Evolutionary conservation across 768 basidiomycete species (phyloP).

Genomic region (Termitomyces heimii): DNA sequence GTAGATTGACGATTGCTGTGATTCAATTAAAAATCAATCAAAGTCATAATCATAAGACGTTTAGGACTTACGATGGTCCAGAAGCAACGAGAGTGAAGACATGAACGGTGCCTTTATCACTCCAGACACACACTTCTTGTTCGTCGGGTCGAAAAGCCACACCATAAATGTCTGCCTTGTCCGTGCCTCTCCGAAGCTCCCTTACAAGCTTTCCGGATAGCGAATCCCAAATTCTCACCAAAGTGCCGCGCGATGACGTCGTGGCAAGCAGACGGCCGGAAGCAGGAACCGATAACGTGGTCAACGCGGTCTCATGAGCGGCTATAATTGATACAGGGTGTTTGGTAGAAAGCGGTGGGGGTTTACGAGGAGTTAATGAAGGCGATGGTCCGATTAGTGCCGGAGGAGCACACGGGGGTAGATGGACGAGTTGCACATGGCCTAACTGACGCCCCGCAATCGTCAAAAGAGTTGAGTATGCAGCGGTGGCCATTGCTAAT

Average conservation of each 20-base stretch:
- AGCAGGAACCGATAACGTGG: slow-evolving; percentile 69
- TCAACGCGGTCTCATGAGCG: slow-evolving; percentile 77
- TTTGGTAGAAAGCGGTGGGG: slow-evolving; percentile 51
- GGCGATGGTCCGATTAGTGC: slow-evolving; percentile 50
- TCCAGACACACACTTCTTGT: slow-evolving; percentile 84
- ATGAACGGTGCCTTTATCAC: slow-evolving; percentile 93
- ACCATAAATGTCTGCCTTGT: slow-evolving; percentile 89
- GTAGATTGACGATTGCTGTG: slow-evolving; percentile 79
- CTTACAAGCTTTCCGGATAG: slow-evolving; percentile 64
- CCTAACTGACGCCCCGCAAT: slow-evolving; percentile 84
- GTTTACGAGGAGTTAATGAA: slow-evolving; percentile 44
- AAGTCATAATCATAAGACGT: not conserved
- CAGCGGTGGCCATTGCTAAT: slow-evolving; percentile 72
- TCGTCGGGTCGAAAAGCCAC: slow-evolving; percentile 86
- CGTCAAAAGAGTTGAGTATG: slow-evolving; percentile 75
- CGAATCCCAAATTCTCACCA: slow-evolving; percentile 85
- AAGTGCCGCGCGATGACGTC: slow-evolving; percentile 76
- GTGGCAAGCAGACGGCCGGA: slow-evolving; percentile 82
- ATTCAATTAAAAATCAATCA: not conserved
- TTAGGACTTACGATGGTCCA: slow-evolving; percentile 51
- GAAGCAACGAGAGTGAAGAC: slow-evolving; percentile 72
- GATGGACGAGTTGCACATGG: slow-evolving; percentile 82
- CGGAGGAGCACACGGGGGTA: slow-evolving; percentile 72
- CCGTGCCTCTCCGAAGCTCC: slow-evolving; percentile 81
- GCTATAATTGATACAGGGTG: slow-evolving; percentile 76